A percentile compares a stretch with the other conserved stretches of the same genome.
phyloP scores from a whole-genome alignment of 306 rosid species.

The Chamaecrista fasciculata region DNA sequence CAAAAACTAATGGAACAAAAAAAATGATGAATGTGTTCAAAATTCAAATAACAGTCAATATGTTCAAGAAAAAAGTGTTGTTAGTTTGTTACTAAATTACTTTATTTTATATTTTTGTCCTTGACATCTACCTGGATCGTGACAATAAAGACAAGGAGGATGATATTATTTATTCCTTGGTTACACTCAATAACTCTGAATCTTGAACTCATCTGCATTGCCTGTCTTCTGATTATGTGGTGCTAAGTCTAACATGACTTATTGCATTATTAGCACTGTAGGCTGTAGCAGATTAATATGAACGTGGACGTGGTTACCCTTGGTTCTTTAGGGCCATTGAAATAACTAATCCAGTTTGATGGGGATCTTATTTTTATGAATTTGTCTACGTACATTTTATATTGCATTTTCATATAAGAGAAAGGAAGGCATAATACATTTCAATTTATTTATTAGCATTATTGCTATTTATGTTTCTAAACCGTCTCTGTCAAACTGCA shows the following conservation, averaged over 20 bases:
- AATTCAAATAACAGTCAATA: neutral
- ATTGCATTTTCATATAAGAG: neutral
- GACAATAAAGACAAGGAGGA: neutral
- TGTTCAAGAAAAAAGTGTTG: conserved; percentile 1
- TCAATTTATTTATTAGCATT: neutral
- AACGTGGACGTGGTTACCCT: neutral
- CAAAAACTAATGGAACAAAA: conserved; percentile 1
- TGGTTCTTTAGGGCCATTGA: neutral
- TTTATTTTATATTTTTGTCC: neutral
- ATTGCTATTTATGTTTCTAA: conserved; percentile 12
- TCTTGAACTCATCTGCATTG: neutral
- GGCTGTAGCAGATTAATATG: neutral
- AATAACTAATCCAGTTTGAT: neutral
- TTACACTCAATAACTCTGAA: neutral
- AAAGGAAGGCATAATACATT: neutral
- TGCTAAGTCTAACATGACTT: neutral
- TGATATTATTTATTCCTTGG: neutral
- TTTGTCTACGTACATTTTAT: neutral
- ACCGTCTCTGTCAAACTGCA: conserved; percentile 38
- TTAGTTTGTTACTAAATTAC: neutral
- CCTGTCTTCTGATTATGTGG: conserved; percentile 5
- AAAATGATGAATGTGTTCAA: neutral
- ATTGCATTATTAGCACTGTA: conserved; percentile 6
- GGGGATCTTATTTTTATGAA: neutral
- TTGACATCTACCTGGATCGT: conserved; percentile 1